Evolutionary conservation across 345 rosid species (phyloP).

Genomic region (Zanthoxylum bungeanum): DNA sequence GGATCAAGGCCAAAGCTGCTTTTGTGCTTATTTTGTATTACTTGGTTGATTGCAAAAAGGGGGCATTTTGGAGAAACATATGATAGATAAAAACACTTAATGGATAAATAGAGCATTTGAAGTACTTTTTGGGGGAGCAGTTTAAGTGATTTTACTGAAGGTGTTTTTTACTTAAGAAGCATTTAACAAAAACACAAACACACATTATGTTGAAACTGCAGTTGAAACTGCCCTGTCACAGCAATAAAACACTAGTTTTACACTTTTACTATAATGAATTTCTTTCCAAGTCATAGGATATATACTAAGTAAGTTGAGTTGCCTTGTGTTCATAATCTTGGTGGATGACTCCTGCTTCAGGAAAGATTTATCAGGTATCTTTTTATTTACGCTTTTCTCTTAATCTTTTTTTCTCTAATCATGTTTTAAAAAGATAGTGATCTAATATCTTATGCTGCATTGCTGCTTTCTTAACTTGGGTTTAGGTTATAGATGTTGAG

Average conservation of each 20-base stretch:
- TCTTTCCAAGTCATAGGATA: not conserved
- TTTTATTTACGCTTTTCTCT: not conserved
- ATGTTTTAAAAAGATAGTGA: not conserved
- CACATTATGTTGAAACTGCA: not conserved
- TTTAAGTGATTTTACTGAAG: not conserved
- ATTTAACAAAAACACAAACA: not conserved
- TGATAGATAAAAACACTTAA: too few relatives aligned
- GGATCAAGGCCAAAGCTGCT: not conserved
- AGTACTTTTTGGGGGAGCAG: not conserved
- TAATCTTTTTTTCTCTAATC: not conserved
- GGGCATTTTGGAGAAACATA: not conserved
- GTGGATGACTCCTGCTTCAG: constrained; percentile 33
- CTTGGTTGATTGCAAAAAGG: not conserved
- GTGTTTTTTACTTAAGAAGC: not conserved
- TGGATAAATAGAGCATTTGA: not conserved
- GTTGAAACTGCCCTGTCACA: too few relatives aligned
- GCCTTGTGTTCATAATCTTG: constrained; percentile 15
- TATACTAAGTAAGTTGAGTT: constrained; percentile 6
- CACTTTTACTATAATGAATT: not conserved
- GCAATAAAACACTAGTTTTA: too few relatives aligned
- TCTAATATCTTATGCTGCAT: constrained; percentile 4
- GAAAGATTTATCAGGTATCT: constrained; percentile 70
- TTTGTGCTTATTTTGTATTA: not conserved
- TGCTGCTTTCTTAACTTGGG: constrained; percentile 1
- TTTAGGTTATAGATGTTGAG: constrained; percentile 71